phyloP scores from a whole-genome alignment of 177 flowering plant species.

The Tripterygium wilfordii region DNA sequence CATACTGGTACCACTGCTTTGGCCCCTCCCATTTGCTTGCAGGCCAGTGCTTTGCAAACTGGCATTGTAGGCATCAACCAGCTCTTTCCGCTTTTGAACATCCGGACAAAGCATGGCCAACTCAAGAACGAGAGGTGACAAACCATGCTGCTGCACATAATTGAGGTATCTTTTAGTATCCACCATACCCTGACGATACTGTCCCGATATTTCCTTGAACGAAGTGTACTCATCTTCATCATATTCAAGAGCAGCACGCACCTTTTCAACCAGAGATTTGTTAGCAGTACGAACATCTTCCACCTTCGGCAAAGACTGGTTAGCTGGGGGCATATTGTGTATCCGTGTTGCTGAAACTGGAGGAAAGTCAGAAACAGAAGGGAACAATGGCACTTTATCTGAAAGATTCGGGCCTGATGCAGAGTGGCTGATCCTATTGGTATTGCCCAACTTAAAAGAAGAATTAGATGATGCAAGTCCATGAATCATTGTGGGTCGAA shows the following conservation, averaged over 20 bases:
- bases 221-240: conserved; percentile 58
- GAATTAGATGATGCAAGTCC: conserved; percentile 26
- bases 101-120: conserved; percentile 84
- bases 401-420: conserved; percentile 51
- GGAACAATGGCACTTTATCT: conserved; percentile 27
- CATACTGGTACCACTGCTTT: conserved; percentile 2
- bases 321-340: conserved; percentile 16
- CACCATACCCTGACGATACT: conserved; percentile 67
- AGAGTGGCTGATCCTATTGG: conserved; percentile 40
- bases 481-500: conserved; percentile 20
- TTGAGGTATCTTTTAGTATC: conserved; percentile 47
- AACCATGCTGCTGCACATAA: conserved; percentile 65
- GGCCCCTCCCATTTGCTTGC: conserved; percentile 18
- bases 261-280: conserved; percentile 69
- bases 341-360: conserved; percentile 45
- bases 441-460: conserved; percentile 23
- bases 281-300: conserved; percentile 75
- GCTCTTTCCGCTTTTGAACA: conserved; percentile 69
- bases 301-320: conserved; percentile 19
- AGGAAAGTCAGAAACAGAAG: conserved; percentile 44
- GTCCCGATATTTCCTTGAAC: conserved; percentile 63
- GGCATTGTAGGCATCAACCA: conserved; percentile 58
- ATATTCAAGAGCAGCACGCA: conserved; percentile 55
- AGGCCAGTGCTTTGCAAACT: conserved; percentile 18
- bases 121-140: conserved; percentile 76